Evolutionary conservation across 2,329 filamentous ascomycete species (phyloP).

Genomic region (Apiospora aurea): DNA sequence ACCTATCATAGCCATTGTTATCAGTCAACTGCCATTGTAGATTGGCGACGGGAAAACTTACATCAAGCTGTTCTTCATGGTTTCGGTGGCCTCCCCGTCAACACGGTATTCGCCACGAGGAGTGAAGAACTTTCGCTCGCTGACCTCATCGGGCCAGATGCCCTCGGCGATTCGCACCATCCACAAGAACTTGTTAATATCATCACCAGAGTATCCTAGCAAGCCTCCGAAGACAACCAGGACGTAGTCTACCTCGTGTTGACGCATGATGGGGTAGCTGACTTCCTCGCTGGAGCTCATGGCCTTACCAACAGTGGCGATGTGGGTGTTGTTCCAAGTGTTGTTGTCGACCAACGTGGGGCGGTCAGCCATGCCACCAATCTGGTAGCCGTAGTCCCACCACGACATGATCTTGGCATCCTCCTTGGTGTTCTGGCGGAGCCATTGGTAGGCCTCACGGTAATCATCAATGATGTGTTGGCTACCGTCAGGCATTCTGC

Average conservation of each 20-base stretch:
- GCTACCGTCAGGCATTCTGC: slow-evolving; percentile 88
- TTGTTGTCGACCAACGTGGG: slow-evolving; percentile 99
- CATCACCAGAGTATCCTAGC: slow-evolving; percentile 95
- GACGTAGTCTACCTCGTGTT: slow-evolving; percentile 99
- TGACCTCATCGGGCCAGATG: slow-evolving; percentile 99
- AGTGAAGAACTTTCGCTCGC: slow-evolving; percentile 96
- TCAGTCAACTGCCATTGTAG: slow-evolving; percentile 7
- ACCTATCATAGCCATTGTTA: slow-evolving; percentile 65
- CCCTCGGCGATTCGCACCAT: slow-evolving; percentile 99
- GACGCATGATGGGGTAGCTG: slow-evolving; percentile 97
- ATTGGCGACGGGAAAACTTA: slow-evolving; percentile 56
- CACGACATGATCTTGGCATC: slow-evolving; percentile 99
- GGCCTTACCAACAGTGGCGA: slow-evolving; percentile 97
- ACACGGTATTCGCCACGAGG: slow-evolving; percentile 92
- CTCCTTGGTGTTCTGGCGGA: slow-evolving; percentile 93
- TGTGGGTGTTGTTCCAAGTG: slow-evolving; percentile 99
- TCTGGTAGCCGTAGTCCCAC: slow-evolving; percentile 99
- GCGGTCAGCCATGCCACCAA: slow-evolving; percentile 98
- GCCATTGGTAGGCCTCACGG: slow-evolving; percentile 98
- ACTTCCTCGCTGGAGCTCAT: slow-evolving; percentile 98
- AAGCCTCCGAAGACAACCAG: slow-evolving; percentile 95
- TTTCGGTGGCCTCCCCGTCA: slow-evolving; percentile 89
- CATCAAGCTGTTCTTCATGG: slow-evolving; percentile 99
- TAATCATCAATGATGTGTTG: slow-evolving; percentile 99
- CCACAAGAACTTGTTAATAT: slow-evolving; percentile 99